phyloP scores from a whole-genome alignment of 2,329 filamentous ascomycete genomes.

The Microsporum canis region DNA sequence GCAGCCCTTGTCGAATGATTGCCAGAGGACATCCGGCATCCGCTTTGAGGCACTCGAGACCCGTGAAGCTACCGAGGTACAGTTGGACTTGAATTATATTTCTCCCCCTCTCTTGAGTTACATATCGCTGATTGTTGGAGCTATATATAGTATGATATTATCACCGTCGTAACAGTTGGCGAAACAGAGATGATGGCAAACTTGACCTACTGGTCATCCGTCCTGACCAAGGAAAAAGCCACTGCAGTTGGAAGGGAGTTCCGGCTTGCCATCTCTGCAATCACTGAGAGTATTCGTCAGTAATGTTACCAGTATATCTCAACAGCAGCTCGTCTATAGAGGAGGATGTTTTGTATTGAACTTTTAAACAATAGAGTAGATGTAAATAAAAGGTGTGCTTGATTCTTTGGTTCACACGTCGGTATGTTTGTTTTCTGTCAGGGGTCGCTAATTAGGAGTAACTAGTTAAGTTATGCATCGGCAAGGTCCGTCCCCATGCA shows the following conservation, averaged over 20 bases:
- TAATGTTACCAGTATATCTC: not conserved
- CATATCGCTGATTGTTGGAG: not conserved
- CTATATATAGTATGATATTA: constrained; percentile 10
- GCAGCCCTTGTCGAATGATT: constrained; percentile 8
- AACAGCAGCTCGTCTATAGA: too few relatives aligned
- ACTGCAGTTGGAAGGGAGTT: constrained; percentile 4
- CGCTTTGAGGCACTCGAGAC: not conserved
- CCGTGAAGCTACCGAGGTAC: not conserved
- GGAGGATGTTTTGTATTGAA: not conserved
- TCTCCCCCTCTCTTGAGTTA: not conserved
- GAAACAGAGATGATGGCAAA: constrained; percentile 1
- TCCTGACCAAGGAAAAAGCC: constrained; percentile 2
- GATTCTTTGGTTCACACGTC: not conserved
- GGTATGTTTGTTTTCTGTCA: too few relatives aligned
- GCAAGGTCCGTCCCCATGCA: not conserved
- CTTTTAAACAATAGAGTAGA: too few relatives aligned
- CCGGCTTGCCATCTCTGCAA: not conserved
- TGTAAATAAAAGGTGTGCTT: not conserved
- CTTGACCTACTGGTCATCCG: constrained; percentile 10
- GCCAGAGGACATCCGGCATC: not conserved
- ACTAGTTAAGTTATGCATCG: not conserved
- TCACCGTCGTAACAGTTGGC: constrained; percentile 6
- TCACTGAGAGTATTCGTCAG: not conserved
- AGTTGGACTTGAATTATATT: not conserved
- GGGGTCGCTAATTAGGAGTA: not conserved